Evolutionary conservation across 176 grass and related monocot species (phyloP), one percentile per base, ranked within the genome.

Genomic region (Paspalum notatum): DNA sequence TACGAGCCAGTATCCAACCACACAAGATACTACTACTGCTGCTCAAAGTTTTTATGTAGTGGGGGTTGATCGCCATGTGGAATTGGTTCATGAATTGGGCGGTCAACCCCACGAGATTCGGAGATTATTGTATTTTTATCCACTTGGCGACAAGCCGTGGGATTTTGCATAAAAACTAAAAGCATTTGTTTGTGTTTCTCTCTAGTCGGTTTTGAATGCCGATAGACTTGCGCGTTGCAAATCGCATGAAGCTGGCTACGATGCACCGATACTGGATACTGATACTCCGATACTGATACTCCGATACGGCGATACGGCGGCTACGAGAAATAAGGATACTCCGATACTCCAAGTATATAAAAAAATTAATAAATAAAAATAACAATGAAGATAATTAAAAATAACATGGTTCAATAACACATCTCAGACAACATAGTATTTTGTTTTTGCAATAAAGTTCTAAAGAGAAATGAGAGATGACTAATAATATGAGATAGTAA

Each of bases 71-170:
- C 54, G 45, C 38, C 21, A 1, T 69, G 71, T 1, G 43, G 26
- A 24, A 75, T 54, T 26, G 20, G 12, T 42, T 63, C 49, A 12
- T 39, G 15, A 13, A 71, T 50, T 48, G 16, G 55, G 20, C 17
- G 48, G 72, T 77, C 82, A 81, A 85, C 45, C 47, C 39, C 56
- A 71, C 9, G 12, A 64, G 71, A 24, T 59, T 25, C 20, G 44
- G 15, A 24, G 44, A 38, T 46, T 18, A 9, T 11, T 8, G 8
- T 42, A 41, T 68, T 75, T 4, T 13, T 43, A 43, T 43, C 42
- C 46, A 71, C 72, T 39, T 77, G 46, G 12, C 2, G 13, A 22
- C 55, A 75, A 52, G 44, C 55, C 42, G 21, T 32, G 1, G 20
- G 71, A 56, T 57, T 56, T 67, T 40, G 40, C 44, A 0, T 0